A percentile compares a stretch with the other conserved stretches of the same genome.
Evolutionary conservation across 495 filamentous ascomycete species (phyloP).

Genomic region (Hypoxylon fragiforme): DNA sequence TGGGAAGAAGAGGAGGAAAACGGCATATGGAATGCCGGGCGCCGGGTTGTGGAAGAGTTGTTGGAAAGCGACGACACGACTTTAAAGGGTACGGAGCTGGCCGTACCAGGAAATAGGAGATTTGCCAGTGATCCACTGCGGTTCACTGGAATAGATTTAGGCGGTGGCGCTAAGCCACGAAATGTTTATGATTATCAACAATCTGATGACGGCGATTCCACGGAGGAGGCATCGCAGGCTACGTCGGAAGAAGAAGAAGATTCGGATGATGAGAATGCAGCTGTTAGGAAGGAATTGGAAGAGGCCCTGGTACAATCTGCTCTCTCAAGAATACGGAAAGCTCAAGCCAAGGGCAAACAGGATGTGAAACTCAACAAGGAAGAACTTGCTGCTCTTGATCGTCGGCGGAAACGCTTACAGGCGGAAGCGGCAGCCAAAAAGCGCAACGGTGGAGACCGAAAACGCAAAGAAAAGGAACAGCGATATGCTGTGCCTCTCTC

Average conservation of each 20-base stretch:
- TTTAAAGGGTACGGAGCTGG: slow-evolving; percentile 60
- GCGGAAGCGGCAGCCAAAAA: slow-evolving; percentile 43
- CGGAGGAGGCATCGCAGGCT: slow-evolving; percentile 53
- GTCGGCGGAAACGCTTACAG: slow-evolving; percentile 61
- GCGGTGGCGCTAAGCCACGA: slow-evolving; percentile 48
- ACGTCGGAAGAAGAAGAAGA: slow-evolving; percentile 55
- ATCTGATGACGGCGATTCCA: slow-evolving; percentile 54
- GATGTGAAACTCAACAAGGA: slow-evolving; percentile 76
- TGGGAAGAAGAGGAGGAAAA: slow-evolving; percentile 57
- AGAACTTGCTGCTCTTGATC: slow-evolving; percentile 75
- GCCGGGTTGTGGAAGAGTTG: slow-evolving; percentile 69
- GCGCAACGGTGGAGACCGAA: slow-evolving; percentile 22
- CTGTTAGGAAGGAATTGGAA: slow-evolving; percentile 56
- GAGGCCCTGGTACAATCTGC: slow-evolving; percentile 74
- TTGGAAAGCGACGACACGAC: slow-evolving; percentile 69
- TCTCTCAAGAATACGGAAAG: slow-evolving; percentile 73
- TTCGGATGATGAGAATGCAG: slow-evolving; percentile 56
- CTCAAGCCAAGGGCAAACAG: slow-evolving; percentile 68
- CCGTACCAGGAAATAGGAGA: slow-evolving; percentile 42
- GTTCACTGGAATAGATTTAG: slow-evolving; percentile 64
- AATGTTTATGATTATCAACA: slow-evolving; percentile 51
- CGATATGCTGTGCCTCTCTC: slow-evolving; percentile 48
- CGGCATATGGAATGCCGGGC: slow-evolving; percentile 44
- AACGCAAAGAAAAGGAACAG: slow-evolving; percentile 40
- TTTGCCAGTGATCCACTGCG: slow-evolving; percentile 62